Percentiles rank a stretch among this genome's conserved stretches.
Conservation (phyloP, 306 rosid species). For the Castanea crenata region DNA sequence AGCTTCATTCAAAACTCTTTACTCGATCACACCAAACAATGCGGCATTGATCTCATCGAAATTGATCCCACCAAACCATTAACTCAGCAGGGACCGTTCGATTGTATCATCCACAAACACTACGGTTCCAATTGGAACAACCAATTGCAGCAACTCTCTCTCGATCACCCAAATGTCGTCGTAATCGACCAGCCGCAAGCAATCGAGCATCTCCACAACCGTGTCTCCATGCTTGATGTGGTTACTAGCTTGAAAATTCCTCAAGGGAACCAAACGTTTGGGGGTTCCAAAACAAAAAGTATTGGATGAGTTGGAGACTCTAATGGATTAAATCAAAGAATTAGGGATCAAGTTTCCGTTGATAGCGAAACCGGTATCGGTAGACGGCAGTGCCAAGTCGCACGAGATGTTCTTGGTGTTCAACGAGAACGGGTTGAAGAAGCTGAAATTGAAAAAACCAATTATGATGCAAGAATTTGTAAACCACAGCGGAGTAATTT, state of each 20-base stretch:
- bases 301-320: background rate
- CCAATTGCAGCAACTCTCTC: background rate
- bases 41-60: constrained; percentile 26
- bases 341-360: constrained; percentile 19
- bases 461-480: constrained; percentile 64
- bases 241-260: background rate
- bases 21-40: constrained; percentile 9
- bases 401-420: constrained; percentile 37
- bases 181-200: constrained; percentile 33
- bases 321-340: background rate
- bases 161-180: constrained; percentile 4
- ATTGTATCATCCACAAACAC: constrained; percentile 36
- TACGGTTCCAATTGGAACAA: constrained; percentile 21
- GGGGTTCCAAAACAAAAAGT: constrained; percentile 23
- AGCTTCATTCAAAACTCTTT: constrained; percentile 25
- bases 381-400: constrained; percentile 30
- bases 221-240: constrained; percentile 36
- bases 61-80: constrained; percentile 8
- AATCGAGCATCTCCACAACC: constrained; percentile 31
- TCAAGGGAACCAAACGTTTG: background rate
- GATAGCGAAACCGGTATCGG: constrained; percentile 25
- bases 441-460: constrained; percentile 22
- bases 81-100: constrained; percentile 33
- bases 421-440: constrained; percentile 29
- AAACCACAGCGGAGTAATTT: constrained; percentile 68